Conservation (phyloP, 2,329 filamentous ascomycete genomes). For the Arthrobotrys megalospora region DNA sequence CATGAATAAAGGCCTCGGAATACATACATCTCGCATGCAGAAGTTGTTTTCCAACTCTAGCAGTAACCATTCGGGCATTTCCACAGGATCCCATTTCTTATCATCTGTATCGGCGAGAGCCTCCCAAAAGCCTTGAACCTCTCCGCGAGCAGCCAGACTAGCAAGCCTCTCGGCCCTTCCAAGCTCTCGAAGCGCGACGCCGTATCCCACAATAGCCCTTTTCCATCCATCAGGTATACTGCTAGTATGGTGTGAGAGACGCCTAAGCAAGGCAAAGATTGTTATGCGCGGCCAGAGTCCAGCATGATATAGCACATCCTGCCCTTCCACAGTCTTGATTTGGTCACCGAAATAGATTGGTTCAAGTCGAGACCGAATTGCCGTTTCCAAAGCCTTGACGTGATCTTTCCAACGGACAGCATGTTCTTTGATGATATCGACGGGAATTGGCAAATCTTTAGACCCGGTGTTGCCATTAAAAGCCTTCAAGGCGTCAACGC, state of each 20-base stretch:
- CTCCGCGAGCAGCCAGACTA: slow-evolving; percentile 64
- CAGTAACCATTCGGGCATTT: slow-evolving; percentile 76
- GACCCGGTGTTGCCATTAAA: slow-evolving; percentile 45
- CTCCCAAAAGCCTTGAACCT: slow-evolving; percentile 65
- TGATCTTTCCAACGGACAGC: slow-evolving; percentile 20
- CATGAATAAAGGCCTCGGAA: not conserved
- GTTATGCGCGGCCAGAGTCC: slow-evolving; percentile 61
- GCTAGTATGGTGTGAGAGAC: slow-evolving; percentile 18
- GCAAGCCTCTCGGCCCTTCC: slow-evolving; percentile 70
- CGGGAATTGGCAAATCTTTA: not conserved
- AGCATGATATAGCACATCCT: slow-evolving; percentile 38
- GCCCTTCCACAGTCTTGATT: slow-evolving; percentile 4
- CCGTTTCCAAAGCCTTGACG: slow-evolving; percentile 3
- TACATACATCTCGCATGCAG: slow-evolving; percentile 71
- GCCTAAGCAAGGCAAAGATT: slow-evolving; percentile 26
- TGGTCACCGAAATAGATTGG: slow-evolving; percentile 22
- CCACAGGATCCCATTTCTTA: slow-evolving; percentile 73
- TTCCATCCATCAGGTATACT: slow-evolving; percentile 67
- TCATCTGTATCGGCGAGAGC: slow-evolving; percentile 67
- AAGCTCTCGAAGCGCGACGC: slow-evolving; percentile 67
- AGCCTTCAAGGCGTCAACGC: slow-evolving; percentile 58
- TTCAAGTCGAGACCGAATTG: slow-evolving; percentile 33
- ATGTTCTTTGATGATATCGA: slow-evolving; percentile 30
- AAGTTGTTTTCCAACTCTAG: slow-evolving; percentile 78
- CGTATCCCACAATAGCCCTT: slow-evolving; percentile 68